Percentiles rank a stretch among this genome's conserved stretches.
phyloP scores from a whole-genome alignment of 73 alveolate species.

The Symbiodinium natans region DNA sequence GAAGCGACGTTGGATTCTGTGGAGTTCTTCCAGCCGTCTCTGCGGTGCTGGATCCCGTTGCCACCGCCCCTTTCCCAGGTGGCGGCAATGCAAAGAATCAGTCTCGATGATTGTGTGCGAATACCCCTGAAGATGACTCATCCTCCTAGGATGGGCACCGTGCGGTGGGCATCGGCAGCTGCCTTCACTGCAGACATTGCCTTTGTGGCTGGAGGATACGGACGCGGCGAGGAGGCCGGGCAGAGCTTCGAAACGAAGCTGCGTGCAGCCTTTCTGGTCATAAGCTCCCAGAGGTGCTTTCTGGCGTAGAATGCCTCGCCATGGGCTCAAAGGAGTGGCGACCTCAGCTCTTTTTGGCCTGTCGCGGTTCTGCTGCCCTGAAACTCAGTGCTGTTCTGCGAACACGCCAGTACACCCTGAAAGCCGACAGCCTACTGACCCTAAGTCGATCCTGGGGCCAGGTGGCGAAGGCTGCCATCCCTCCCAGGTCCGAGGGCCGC shows the following conservation, averaged over 20 bases:
- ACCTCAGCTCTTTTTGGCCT: not conserved
- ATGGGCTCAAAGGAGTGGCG: not conserved
- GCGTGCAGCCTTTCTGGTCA: not conserved
- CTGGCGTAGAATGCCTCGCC: conserved; percentile 53
- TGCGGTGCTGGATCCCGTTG: conserved; percentile 56
- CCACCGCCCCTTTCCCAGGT: conserved; percentile 31
- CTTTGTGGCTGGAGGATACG: conserved; percentile 71
- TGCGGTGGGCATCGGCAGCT: conserved; percentile 83
- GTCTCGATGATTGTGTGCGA: not conserved
- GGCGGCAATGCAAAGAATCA: not conserved
- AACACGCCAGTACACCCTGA: too few species aligned
- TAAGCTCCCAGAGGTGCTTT: conserved; percentile 22
- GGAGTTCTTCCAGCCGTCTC: conserved; percentile 36
- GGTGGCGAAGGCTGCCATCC: conserved; percentile 69
- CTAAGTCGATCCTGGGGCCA: too few species aligned
- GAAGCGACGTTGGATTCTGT: conserved; percentile 13
- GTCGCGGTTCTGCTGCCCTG: too few species aligned
- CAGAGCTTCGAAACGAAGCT: not conserved
- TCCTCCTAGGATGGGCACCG: conserved; percentile 39
- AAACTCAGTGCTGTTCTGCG: too few species aligned
- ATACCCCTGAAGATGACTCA: not conserved
- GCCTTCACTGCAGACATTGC: conserved; percentile 31
- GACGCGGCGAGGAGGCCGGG: conserved; percentile 20
- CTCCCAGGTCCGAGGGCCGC: conserved; percentile 46
- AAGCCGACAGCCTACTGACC: too few species aligned